Conservation (phyloP, 2,329 filamentous ascomycete species). For the Kalmusia sp. region DNA sequence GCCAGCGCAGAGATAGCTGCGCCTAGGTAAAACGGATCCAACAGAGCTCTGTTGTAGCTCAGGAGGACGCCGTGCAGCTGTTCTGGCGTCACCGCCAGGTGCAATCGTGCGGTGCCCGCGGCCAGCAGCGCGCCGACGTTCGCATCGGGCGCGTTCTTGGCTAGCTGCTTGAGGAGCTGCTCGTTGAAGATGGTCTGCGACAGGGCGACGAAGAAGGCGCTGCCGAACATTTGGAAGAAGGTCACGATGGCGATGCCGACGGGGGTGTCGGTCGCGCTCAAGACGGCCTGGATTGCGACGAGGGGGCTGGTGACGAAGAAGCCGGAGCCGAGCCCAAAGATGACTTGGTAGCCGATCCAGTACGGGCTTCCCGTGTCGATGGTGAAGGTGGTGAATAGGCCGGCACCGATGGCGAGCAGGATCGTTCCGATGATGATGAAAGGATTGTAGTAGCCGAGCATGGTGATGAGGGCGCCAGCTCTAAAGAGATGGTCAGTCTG, state of each 20-base stretch:
- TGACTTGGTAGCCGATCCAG: constrained; percentile 40
- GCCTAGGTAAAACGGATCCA: constrained; percentile 63
- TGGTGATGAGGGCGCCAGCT: constrained; percentile 38
- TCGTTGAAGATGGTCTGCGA: constrained; percentile 72
- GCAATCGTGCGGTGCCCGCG: constrained; percentile 63
- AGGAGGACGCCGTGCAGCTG: constrained; percentile 60
- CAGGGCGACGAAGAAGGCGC: constrained; percentile 68
- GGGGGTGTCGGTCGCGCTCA: constrained; percentile 45
- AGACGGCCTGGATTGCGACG: constrained; percentile 49
- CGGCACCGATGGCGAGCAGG: constrained; percentile 37
- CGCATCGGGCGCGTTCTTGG: constrained; percentile 42
- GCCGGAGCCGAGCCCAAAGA: constrained; percentile 46
- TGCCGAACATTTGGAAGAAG: constrained; percentile 70
- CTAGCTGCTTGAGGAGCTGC: constrained; percentile 62
- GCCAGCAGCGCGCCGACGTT: constrained; percentile 47
- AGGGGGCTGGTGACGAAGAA: constrained; percentile 49
- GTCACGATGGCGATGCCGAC: constrained; percentile 50
- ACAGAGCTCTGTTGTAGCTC: constrained; percentile 68
- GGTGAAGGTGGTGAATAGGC: constrained; percentile 25
- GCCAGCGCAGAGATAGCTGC: constrained; percentile 40
- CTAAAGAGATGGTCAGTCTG: background rate
- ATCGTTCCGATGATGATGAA: constrained; percentile 39
- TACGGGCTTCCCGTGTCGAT: constrained; percentile 19
- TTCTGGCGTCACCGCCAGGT: constrained; percentile 56
- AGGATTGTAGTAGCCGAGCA: constrained; percentile 41